A percentile compares a stretch with the other conserved stretches of the same genome.
Conservation (phyloP, 257 asterid genomes). For the Solanum chmielewskii region DNA sequence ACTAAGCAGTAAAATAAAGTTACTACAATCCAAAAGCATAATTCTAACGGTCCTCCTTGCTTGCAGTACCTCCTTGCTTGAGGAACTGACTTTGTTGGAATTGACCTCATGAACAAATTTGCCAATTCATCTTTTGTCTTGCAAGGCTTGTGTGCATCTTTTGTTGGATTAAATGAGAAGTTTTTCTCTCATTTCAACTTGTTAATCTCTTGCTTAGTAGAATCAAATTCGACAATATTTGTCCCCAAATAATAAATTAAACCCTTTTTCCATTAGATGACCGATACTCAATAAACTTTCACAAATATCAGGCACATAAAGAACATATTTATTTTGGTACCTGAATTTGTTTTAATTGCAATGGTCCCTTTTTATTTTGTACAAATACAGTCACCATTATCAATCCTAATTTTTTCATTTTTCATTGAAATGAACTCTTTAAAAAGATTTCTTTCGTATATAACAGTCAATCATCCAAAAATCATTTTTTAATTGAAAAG, state of each 20-base stretch:
- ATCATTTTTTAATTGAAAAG: background rate
- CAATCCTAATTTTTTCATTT: background rate
- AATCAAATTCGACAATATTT: background rate
- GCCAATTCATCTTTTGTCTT: background rate
- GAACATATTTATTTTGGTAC: background rate
- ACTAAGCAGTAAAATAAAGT: background rate
- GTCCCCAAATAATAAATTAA: background rate
- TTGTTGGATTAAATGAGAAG: background rate
- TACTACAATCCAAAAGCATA: background rate
- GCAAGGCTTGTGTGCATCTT: background rate
- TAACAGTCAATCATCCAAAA: background rate
- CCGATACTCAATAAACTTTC: background rate
- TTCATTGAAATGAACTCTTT: background rate
- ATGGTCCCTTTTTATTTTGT: background rate
- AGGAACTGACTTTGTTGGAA: background rate
- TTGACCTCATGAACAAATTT: background rate
- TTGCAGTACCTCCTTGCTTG: background rate
- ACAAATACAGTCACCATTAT: background rate
- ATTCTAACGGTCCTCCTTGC: background rate
- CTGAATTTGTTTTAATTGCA: background rate
- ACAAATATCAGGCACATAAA: background rate
- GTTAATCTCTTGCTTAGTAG: background rate
- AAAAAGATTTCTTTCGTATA: background rate
- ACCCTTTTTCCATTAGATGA: background rate
- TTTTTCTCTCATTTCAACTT: background rate